Base-by-base conservation (phyloP, 73 alveolate species). In the Uronychia setigera region DNA sequence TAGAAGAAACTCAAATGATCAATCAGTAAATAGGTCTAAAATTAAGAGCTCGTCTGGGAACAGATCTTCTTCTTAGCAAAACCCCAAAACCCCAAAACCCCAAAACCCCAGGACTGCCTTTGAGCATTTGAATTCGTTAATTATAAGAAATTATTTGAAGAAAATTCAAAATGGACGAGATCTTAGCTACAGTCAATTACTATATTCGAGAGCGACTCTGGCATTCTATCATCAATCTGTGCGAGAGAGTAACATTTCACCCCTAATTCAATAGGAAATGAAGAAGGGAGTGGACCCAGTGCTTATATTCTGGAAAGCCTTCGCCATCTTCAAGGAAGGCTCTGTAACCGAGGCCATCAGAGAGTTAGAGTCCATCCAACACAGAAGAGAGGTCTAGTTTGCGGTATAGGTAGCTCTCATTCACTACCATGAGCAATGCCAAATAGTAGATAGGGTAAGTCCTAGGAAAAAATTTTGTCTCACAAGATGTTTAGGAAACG, bases 261-360 rank as follows among this genome's bases (percentile, higher is more conserved):
- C 26, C 33, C 58, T 26, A 14, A 11, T 26, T 35, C 25, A 83
- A 58, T 94, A 97, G 96, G 97, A 96, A 91, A 80, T 96, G 93
- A 92, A 95, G 75, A 96, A 96, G 87, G 98, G 98, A 19, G 92
- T 91, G 32, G 99, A 98, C 88, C 99, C 99, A 14, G 88, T 95
- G 90, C 93, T 98, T n/a, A 90, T 95, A 79, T 97, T 98, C 82
- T 98, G 99, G 99, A 92, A 96, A 75, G 99, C 98, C 35, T 98
- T 90, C 84, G 98, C 99, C 74, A 89, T 96, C 74, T 97, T 96
- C 83, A 88, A 97, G 83, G 99, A 95, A 82, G 99, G 99, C 29
- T 79, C 96, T 60, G 94, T 96, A 31, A 97, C 97, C 58, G 99
- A 98, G 80, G 99, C 99, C 33, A 96, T 98, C 28, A 90, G 99